Evolutionary conservation across 805 yeast genomes (phyloP), one percentile per base, ranked within the genome.

Genomic region (Naumovozyma castellii): DNA sequence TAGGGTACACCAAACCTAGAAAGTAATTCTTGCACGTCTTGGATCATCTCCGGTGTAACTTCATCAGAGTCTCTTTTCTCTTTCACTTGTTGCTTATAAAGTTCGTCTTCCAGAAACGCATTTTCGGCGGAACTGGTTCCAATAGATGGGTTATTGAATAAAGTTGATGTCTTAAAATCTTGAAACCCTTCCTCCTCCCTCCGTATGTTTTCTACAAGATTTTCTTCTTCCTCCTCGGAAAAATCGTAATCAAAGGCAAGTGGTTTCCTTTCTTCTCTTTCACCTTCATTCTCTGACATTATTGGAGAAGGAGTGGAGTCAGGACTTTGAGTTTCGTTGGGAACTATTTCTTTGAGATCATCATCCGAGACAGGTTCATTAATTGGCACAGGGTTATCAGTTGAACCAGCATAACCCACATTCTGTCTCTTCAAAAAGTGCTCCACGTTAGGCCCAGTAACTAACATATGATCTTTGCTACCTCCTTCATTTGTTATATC

Each of bases 1-100:
- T 76, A 92, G 0, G 99, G 99, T 3, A 92, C 83, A 1, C 98
- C 98, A 67, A 92, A 92, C 39, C 90, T 63, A 20, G 82, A 73
- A 6, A 92, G 66, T 32, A 92, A 66, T 46, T 87, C 95, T 61
- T 92, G 96, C 15, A 94, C 92, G 55, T 92, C 97, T 30, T 70
- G 68, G 18, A 90, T 73, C 97, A 92, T 92, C 1, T 74, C 74
- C 5, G 75, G 73, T 0, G 95, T 83, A 1, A 90, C 96, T 50
- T 84, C 94, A 54, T 92, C 97, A 0, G 97, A 76, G 57, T 90
- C 97, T 49, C 97, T 71, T 42, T 78, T 74, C 25, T 84, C 85
- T 46, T 75, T 78, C 30, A 68, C 72, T 31, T 76, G 72, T 51
- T 80, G 76, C 38, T 76, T 78, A 48, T 70, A 76, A n/a, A 85